These are phyloP conservation scores for Globisporangium recalcitrans DNA, from an alignment of 352 stramenopile species.

Conservation along the genomic window DNA sequence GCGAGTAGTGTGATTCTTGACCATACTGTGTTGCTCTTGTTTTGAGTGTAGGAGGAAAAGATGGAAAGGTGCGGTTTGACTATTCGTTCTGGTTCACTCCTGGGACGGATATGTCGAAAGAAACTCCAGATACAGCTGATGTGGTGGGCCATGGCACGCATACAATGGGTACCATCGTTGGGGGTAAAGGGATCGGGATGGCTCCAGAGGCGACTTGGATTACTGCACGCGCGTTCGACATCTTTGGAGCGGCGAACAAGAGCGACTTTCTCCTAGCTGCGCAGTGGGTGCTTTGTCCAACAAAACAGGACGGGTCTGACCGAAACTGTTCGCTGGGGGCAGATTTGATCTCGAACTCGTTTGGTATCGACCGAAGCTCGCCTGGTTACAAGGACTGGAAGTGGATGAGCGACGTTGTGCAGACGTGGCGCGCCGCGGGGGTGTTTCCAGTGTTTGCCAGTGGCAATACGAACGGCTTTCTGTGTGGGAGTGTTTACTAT, in stretches of 20 bases:
- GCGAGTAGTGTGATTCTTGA: too few species aligned
- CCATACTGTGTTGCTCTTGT: too few species aligned
- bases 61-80: slow-evolving; percentile 41
- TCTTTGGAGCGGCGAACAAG: slow-evolving; percentile 49
- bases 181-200: slow-evolving; percentile 45
- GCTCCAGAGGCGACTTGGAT: slow-evolving; percentile 64
- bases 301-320: slow-evolving; percentile 36
- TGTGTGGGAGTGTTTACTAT: slow-evolving; percentile 68
- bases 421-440: slow-evolving; percentile 45
- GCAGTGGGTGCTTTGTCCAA: slow-evolving; percentile 68
- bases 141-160: slow-evolving; percentile 41
- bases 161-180: slow-evolving; percentile 30
- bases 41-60: slow-evolving; percentile 1
- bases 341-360: slow-evolving; percentile 65
- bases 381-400: slow-evolving; percentile 45
- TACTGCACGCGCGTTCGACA: slow-evolving; percentile 58
- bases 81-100: slow-evolving; percentile 68
- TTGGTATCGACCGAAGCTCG: slow-evolving; percentile 45
- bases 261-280: slow-evolving; percentile 63
- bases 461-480: slow-evolving; percentile 68
- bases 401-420: slow-evolving; percentile 50
- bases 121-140: slow-evolving; percentile 62
- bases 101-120: slow-evolving; percentile 42
- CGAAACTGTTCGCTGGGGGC: slow-evolving; percentile 52
- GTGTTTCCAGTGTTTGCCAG: slow-evolving; percentile 59